Conservation (phyloP, 2,329 filamentous ascomycete species). For the Madurella fahalii region DNA sequence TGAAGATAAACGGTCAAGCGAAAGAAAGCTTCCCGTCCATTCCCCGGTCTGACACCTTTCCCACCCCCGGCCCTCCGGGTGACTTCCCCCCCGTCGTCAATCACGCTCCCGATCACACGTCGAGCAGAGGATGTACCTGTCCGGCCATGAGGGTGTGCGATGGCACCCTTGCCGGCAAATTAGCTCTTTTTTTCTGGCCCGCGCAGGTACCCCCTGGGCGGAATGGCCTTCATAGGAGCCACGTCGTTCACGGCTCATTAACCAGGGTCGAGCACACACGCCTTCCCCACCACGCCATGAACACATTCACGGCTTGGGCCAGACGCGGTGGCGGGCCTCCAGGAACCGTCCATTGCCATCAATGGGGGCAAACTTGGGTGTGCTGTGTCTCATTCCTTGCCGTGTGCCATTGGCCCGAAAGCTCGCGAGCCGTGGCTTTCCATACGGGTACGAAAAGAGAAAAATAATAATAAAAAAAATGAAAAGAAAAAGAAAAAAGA, state of each 20-base stretch:
- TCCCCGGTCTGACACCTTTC: constrained; percentile 8
- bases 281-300: constrained; percentile 24
- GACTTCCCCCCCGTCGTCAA: constrained; percentile 13
- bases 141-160: constrained; percentile 7
- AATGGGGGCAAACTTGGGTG: constrained; percentile 14
- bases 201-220: constrained; percentile 17
- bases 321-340: constrained; percentile 17
- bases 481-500: background rate
- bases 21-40: constrained; percentile 1
- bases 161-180: constrained; percentile 27
- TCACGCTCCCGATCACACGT: constrained; percentile 24
- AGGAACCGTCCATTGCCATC: constrained; percentile 17
- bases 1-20: constrained; percentile 5
- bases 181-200: constrained; percentile 27
- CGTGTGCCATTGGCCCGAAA: constrained; percentile 16
- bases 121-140: constrained; percentile 10
- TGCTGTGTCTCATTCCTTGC: constrained; percentile 2
- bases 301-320: constrained; percentile 15
- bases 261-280: constrained; percentile 24
- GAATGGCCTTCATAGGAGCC: constrained; percentile 32
- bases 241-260: constrained; percentile 34
- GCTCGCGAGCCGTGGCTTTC: constrained; percentile 5
- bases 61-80: constrained; percentile 7
- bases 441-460: background rate
- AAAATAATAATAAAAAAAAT: too few relatives aligned